phyloP scores from a whole-genome alignment of 768 basidiomycete genomes.

The Kwoniella newhampshirensis region DNA sequence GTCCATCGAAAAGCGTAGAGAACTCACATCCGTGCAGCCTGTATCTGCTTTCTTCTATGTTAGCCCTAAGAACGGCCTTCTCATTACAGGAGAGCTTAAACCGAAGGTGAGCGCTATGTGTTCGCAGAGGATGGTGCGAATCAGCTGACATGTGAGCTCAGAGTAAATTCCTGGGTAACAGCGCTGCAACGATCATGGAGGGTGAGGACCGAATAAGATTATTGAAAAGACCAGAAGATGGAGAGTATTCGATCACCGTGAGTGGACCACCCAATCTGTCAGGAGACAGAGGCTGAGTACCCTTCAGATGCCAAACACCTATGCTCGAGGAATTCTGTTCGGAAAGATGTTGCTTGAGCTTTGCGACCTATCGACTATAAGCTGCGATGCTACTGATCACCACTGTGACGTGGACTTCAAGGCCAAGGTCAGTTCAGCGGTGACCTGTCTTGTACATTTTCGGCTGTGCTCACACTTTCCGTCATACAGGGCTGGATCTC shows the following conservation, averaged over 20 bases:
- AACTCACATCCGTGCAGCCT: no score
- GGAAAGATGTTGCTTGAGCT: slow-evolving; percentile 87
- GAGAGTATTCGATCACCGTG: slow-evolving; percentile 60
- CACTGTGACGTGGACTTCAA: slow-evolving; percentile 91
- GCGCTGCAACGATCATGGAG: slow-evolving; percentile 93
- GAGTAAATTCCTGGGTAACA: slow-evolving; percentile 93
- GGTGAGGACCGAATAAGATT: slow-evolving; percentile 86
- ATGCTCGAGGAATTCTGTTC: slow-evolving; percentile 59
- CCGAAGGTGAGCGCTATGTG: slow-evolving; percentile 61
- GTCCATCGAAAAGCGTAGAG: no score
- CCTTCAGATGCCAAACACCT: slow-evolving; percentile 99
- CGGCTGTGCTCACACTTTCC: not conserved
- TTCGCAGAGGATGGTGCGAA: not conserved
- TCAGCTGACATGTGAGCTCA: slow-evolving; percentile 9
- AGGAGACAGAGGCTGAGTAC: slow-evolving; percentile 32
- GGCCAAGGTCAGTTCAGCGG: slow-evolving; percentile 73
- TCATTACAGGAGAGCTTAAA: slow-evolving; percentile 85
- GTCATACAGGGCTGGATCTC: slow-evolving; percentile 82
- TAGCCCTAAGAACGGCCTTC: slow-evolving; percentile 81
- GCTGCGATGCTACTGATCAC: slow-evolving; percentile 74
- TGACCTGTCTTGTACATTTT: not conserved
- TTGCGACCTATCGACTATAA: slow-evolving; percentile 81
- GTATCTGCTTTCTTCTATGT: slow-evolving; percentile 90
- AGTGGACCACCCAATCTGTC: slow-evolving; percentile 43
- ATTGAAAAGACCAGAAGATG: slow-evolving; percentile 79